A percentile compares a stretch with the other conserved stretches of the same genome.
phyloP scores from a whole-genome alignment of 345 rosid genomes.

The Noccaea caerulescens region DNA sequence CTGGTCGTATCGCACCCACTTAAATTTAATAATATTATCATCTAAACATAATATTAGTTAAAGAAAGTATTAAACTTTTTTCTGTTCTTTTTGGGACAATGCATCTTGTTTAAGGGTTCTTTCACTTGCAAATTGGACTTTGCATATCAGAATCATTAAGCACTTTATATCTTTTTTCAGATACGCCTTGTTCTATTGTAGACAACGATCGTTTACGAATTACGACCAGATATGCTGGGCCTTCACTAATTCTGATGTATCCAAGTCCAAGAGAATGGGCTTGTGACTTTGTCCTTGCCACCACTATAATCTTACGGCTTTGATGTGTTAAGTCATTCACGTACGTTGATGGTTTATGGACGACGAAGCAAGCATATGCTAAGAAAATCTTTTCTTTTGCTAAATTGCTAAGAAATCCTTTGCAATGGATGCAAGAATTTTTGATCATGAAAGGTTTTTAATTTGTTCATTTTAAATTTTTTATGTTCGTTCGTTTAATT shows the following conservation, averaged over 20 bases:
- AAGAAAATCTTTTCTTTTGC: no score
- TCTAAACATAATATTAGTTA: conserved; percentile 20
- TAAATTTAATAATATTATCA: conserved; percentile 35
- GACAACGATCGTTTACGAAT: not conserved
- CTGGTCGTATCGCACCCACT: conserved; percentile 41
- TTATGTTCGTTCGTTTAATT: no score
- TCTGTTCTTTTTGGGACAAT: conserved; percentile 22
- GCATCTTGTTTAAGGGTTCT: conserved; percentile 27
- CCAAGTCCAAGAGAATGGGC: not conserved
- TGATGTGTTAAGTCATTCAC: no score
- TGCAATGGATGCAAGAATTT: no score
- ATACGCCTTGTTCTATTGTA: conserved; percentile 16
- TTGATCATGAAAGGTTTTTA: no score
- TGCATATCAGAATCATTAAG: conserved; percentile 19
- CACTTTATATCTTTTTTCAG: not conserved
- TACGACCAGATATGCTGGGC: conserved; percentile 18
- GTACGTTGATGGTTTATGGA: no score
- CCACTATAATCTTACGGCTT: not conserved
- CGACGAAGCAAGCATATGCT: no score
- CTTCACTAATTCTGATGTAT: not conserved
- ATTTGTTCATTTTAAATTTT: no score
- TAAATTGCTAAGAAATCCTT: no score
- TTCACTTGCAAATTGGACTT: not conserved
- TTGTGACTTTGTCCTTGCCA: not conserved
- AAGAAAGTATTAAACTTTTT: not conserved